These are phyloP conservation scores for Lachnellula hyalina DNA, from an alignment of 2,329 filamentous ascomycete species.

Conservation along the genomic window DNA sequence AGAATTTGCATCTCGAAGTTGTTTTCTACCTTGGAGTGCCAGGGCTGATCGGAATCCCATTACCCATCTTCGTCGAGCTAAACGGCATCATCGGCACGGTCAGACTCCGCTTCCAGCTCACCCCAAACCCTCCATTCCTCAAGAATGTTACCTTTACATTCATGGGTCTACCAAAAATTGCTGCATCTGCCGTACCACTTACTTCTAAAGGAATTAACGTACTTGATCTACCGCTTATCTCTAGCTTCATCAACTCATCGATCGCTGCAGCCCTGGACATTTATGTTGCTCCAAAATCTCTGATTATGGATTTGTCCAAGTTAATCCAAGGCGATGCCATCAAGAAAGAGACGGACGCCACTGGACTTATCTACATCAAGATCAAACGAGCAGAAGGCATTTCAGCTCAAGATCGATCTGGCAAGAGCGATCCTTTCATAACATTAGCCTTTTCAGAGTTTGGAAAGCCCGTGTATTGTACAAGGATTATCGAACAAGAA, in stretches of 20 bases:
- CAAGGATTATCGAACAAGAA: conserved; percentile 18
- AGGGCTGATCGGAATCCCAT: conserved; percentile 15
- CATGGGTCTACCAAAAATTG: conserved; percentile 19
- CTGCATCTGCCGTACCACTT: conserved; percentile 16
- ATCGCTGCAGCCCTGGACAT: conserved; percentile 17
- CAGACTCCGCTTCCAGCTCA: conserved; percentile 17
- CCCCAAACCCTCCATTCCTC: conserved; percentile 16
- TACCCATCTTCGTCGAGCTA: conserved; percentile 18
- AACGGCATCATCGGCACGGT: conserved; percentile 19
- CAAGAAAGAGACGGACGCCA: conserved; percentile 18
- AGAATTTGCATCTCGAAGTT: conserved; percentile 22
- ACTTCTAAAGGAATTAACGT: conserved; percentile 19
- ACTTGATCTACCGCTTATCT: conserved; percentile 14
- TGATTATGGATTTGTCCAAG: conserved; percentile 21
- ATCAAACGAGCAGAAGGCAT: conserved; percentile 17
- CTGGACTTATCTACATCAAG: conserved; percentile 18
- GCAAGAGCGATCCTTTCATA: conserved; percentile 20
- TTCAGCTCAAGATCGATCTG: conserved; percentile 14
- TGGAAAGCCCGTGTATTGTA: conserved; percentile 17
- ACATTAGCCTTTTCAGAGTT: conserved; percentile 17
- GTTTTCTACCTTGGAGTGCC: conserved; percentile 18
- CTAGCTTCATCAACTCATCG: conserved; percentile 17
- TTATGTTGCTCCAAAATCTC: conserved; percentile 19
- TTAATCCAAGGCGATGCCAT: conserved; percentile 17
- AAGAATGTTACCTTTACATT: conserved; percentile 20